phyloP scores from a whole-genome alignment of 176 grass and related monocot species.

The Triticum urartu region DNA sequence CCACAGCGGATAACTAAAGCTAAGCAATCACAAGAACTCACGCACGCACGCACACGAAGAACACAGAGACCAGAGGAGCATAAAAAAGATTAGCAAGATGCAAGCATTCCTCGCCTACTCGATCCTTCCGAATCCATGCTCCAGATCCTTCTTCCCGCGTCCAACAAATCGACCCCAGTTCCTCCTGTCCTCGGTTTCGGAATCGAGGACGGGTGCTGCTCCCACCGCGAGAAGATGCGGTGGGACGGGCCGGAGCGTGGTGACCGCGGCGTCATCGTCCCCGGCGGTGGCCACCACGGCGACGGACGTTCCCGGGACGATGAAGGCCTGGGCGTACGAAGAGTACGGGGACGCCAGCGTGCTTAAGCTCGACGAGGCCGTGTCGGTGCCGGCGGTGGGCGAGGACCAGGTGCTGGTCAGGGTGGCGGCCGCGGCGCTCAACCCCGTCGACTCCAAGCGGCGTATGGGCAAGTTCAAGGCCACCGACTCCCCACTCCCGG shows the following conservation, averaged over 20 bases:
- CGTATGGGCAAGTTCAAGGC: conserved; percentile 86
- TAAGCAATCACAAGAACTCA: not conserved
- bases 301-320: conserved; percentile 40
- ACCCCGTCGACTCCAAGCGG: conserved; percentile 86
- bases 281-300: not conserved
- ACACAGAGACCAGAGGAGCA: not conserved
- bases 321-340: conserved; percentile 89
- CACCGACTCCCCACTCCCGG: conserved; percentile 81
- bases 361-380: conserved; percentile 52
- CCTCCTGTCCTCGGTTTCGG: not conserved
- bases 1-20: not conserved
- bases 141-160: conserved; percentile 22
- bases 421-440: conserved; percentile 75
- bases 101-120: conserved; percentile 42
- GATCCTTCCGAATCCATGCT: conserved; percentile 25
- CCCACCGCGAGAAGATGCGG: not conserved
- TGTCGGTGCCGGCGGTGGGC: conserved; percentile 50
- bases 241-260: conserved; percentile 2
- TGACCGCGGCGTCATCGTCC: conserved; percentile 6
- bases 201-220: not conserved
- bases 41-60: not conserved
- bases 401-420: conserved; percentile 83
- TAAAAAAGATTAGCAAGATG: conserved; percentile 13
- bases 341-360: conserved; percentile 73
- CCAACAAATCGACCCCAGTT: not conserved